Conservation (phyloP, 768 basidiomycete species). For the Calocybe gangraenosa region DNA sequence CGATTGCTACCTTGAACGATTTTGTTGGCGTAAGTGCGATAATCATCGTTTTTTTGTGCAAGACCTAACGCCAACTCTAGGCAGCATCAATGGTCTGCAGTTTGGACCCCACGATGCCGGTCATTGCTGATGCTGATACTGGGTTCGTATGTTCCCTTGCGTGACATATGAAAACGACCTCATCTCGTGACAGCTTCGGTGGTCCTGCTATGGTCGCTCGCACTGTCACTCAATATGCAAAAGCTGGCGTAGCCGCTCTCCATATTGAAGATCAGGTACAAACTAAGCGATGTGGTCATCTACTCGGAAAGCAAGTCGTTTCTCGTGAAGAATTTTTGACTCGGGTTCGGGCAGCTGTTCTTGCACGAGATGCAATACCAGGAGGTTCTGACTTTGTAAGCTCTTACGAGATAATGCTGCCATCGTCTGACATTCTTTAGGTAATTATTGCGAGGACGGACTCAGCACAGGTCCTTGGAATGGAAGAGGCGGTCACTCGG, state of each 20-base stretch:
- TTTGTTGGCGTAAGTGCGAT: slow-evolving; percentile 62
- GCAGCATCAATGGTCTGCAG: slow-evolving; percentile 69
- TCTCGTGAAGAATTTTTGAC: slow-evolving; percentile 72
- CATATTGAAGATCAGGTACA: slow-evolving; percentile 85
- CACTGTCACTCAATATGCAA: slow-evolving; percentile 66
- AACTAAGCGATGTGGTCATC: slow-evolving; percentile 77
- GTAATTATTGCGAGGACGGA: slow-evolving; percentile 75
- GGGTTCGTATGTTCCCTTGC: slow-evolving; percentile 37
- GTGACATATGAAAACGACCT: not conserved
- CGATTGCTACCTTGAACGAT: slow-evolving; percentile 74
- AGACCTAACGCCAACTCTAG: slow-evolving; percentile 21
- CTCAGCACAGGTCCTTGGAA: slow-evolving; percentile 73
- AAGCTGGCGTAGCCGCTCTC: slow-evolving; percentile 67
- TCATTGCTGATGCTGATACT: slow-evolving; percentile 80
- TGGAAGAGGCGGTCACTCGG: slow-evolving; percentile 68
- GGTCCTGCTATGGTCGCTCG: slow-evolving; percentile 74
- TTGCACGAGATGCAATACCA: slow-evolving; percentile 72
- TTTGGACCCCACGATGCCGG: slow-evolving; percentile 58
- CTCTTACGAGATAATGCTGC: not conserved
- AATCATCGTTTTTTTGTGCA: not conserved
- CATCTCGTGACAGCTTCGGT: slow-evolving; percentile 42
- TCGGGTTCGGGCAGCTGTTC: slow-evolving; percentile 73
- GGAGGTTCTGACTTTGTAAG: slow-evolving; percentile 71
- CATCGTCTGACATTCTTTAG: slow-evolving; percentile 23
- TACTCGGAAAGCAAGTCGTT: slow-evolving; percentile 79